These are phyloP conservation scores for Saccharomycopsis sp. DNA, from an alignment of 805 yeast genomes.

Conservation along the genomic window DNA sequence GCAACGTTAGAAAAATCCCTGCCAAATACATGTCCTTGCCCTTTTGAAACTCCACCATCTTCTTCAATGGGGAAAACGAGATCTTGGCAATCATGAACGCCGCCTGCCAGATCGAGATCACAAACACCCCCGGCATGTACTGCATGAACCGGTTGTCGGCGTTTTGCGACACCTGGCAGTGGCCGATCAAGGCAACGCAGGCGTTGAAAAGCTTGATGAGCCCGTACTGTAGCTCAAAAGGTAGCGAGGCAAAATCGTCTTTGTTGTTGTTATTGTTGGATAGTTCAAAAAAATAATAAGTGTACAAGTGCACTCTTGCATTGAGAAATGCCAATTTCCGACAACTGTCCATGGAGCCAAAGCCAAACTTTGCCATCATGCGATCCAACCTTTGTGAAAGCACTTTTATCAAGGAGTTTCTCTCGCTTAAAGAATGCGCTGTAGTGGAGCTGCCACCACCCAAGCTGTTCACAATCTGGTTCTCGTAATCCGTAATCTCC, in stretches of 20 bases:
- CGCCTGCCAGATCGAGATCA: conserved; percentile 85
- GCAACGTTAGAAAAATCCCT: conserved; percentile 60
- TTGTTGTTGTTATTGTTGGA: conserved; percentile 1
- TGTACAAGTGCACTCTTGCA: conserved; percentile 71
- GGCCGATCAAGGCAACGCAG: conserved; percentile 60
- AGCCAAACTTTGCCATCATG: conserved; percentile 49
- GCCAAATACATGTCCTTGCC: conserved; percentile 63
- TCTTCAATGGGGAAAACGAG: conserved; percentile 63
- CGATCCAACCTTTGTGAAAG: conserved; percentile 67
- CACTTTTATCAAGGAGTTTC: conserved; percentile 65
- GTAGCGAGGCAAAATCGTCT: conserved; percentile 3
- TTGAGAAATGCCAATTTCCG: conserved; percentile 61
- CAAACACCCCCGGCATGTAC: conserved; percentile 76
- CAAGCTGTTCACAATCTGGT: conserved; percentile 70
- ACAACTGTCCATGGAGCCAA: conserved; percentile 51
- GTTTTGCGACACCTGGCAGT: conserved; percentile 52
- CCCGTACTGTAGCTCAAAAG: conserved; percentile 61
- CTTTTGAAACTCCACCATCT: conserved; percentile 54
- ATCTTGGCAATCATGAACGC: conserved; percentile 75
- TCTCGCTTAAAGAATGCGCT: conserved; percentile 41
- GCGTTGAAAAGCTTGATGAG: conserved; percentile 73
- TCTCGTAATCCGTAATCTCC: conserved; percentile 77
- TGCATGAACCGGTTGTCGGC: conserved; percentile 55
- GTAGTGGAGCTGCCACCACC: background rate
- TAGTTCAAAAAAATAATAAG: conserved; percentile 71